Base-by-base conservation (phyloP, 2,329 filamentous ascomycete species). In the Ilyonectria robusta region DNA sequence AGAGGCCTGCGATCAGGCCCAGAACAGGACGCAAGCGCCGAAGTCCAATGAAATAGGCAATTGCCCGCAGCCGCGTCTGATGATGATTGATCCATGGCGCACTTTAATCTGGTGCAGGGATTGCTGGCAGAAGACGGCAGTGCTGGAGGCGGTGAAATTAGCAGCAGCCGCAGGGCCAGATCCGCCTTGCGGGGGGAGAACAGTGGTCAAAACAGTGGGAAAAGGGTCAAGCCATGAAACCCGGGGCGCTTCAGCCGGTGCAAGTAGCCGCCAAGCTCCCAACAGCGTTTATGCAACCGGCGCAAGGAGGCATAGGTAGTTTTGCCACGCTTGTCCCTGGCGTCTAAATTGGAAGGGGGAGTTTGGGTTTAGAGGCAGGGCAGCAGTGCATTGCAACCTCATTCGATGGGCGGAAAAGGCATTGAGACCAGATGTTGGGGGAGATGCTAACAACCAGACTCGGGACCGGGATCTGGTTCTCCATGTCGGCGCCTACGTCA, bases 161-260 rank as follows among this genome's bases (percentile, higher is more conserved):
- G 31, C 11, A 13, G 31, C 17, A 29, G 17, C 10, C 15, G 23
- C 31, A 21, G 31, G 31, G 50, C 17, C 46, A 26, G 26, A 26
- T 26, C 26, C 26, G 26, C 26, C 26, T 26, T 26, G 26, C 26
- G 26, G 26, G 26, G 26, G 26, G 19, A 42, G n/a, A 42, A 8
- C 37, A 4, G 13, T 15, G 48, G 21, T 9, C 8, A 47, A 31
- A 6, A 6, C 37, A 15, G 13, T 15, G 48, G 21, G 10, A 26
- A 47, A 31, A 13, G 13, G 31, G n/a, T 33, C n/a, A 37, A 72
- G 54, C 65, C 62, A 62, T 74, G 72, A 73, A 73, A 73, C 70
- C 56, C 8, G 61, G 62, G 67, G 72, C 62, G 70, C 69, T 60
- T 65, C 68, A 67, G 69, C 64, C 65, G 58, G 57, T 50, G 62